phyloP scores from a whole-genome alignment of 2,329 filamentous ascomycete species.

The Epichloe scottii region DNA sequence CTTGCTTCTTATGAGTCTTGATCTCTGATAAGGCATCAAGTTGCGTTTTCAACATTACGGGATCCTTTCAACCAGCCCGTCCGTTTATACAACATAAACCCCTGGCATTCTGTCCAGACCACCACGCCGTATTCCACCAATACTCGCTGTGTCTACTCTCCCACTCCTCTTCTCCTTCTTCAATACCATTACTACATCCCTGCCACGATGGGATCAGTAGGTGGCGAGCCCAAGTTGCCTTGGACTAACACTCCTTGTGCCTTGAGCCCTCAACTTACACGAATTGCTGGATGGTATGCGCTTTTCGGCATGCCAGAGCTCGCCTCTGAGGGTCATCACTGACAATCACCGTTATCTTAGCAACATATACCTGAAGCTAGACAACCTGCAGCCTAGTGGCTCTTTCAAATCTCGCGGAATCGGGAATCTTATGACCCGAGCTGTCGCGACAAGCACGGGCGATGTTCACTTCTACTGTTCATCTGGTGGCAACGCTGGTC shows the following conservation, averaged over 20 bases:
- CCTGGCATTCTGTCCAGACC: neutral
- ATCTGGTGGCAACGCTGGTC: slow-evolving; percentile 72
- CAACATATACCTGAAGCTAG: slow-evolving; percentile 74
- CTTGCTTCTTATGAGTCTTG: neutral
- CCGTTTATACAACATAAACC: neutral
- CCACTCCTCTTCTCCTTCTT: neutral
- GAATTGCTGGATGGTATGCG: slow-evolving; percentile 57
- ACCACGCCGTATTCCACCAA: neutral
- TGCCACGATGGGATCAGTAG: slow-evolving; percentile 28
- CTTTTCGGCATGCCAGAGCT: neutral
- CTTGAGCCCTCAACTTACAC: slow-evolving; percentile 53
- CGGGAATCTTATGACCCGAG: slow-evolving; percentile 50
- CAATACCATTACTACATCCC: neutral
- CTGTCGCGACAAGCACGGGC: slow-evolving; percentile 19
- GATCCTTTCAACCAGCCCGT: slow-evolving; percentile 2
- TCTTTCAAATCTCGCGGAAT: slow-evolving; percentile 79
- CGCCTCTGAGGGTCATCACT: neutral
- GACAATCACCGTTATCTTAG: slow-evolving; percentile 20
- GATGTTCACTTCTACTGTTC: slow-evolving; percentile 63
- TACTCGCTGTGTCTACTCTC: neutral
- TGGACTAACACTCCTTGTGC: slow-evolving; percentile 64
- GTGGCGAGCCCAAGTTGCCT: slow-evolving; percentile 31
- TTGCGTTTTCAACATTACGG: slow-evolving; percentile 1
- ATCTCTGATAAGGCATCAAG: neutral
- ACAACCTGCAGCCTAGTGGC: slow-evolving; percentile 71